phyloP scores from a whole-genome alignment of 2,329 filamentous ascomycete species.

The Neofusicoccum parvum region DNA sequence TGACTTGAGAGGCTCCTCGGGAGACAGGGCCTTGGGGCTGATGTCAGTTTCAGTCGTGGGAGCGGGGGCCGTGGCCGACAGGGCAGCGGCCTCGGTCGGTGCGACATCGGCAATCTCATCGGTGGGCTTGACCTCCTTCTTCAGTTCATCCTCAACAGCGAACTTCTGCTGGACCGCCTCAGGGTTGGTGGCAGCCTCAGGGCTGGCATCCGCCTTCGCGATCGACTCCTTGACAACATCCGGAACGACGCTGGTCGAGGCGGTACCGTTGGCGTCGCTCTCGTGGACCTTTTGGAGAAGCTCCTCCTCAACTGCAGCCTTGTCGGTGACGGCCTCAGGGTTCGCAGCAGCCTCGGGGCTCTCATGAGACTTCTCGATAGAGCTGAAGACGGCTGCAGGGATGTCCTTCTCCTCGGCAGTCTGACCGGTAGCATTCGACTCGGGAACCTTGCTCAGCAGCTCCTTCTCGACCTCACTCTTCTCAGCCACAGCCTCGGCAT shows the following conservation, averaged over 20 bases:
- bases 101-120: slow-evolving; percentile 49
- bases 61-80: slow-evolving; percentile 36
- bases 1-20: slow-evolving; percentile 27
- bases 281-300: slow-evolving; percentile 21
- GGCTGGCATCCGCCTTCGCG: slow-evolving; percentile 56
- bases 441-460: slow-evolving; percentile 64
- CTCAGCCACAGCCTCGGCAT: slow-evolving; percentile 68
- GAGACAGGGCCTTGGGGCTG: slow-evolving; percentile 18
- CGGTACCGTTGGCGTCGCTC: slow-evolving; percentile 27
- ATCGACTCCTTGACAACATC: slow-evolving; percentile 50
- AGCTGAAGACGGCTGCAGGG: slow-evolving; percentile 60
- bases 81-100: slow-evolving; percentile 42
- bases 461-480: slow-evolving; percentile 76
- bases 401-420: slow-evolving; percentile 44
- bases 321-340: slow-evolving; percentile 23
- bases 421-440: slow-evolving; percentile 44
- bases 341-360: slow-evolving; percentile 26
- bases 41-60: slow-evolving; percentile 18
- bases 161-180: slow-evolving; percentile 75
- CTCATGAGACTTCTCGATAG: slow-evolving; percentile 48
- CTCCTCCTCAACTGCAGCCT: slow-evolving; percentile 24
- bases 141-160: slow-evolving; percentile 71
- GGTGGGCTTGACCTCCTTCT: slow-evolving; percentile 59
- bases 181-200: slow-evolving; percentile 71
- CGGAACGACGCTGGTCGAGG: slow-evolving; percentile 31